These are phyloP conservation scores for Plectosphaerella plurivora DNA, from an alignment of 2,329 filamentous ascomycete genomes.

Conservation along the genomic window DNA sequence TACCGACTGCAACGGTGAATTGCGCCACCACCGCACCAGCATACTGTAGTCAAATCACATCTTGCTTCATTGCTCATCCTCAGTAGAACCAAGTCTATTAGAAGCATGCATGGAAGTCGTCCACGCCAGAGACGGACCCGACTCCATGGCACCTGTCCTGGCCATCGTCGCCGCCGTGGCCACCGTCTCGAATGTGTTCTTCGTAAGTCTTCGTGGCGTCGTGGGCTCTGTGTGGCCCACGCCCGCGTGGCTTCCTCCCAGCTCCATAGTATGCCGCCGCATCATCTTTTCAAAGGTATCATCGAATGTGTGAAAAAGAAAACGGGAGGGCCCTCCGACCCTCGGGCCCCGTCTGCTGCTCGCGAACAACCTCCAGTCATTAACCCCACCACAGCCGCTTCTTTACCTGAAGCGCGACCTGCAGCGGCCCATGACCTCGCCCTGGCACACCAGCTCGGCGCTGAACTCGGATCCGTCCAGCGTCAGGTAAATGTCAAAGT, in stretches of 20 bases:
- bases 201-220: not conserved
- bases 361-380: no score
- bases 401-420: slow-evolving; percentile 75
- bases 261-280: not conserved
- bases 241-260: not conserved
- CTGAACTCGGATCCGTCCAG: slow-evolving; percentile 98
- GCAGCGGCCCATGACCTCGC: slow-evolving; percentile 97
- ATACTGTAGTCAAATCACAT: no score
- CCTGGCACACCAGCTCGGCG: slow-evolving; percentile 96
- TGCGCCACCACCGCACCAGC: no score
- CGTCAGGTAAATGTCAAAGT: slow-evolving; percentile 81
- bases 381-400: not conserved
- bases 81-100: no score
- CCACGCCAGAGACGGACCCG: no score
- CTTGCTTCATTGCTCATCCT: no score
- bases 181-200: not conserved
- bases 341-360: no score
- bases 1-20: not conserved
- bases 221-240: not conserved
- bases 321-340: no score
- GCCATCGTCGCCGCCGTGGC: not conserved
- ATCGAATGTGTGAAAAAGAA: slow-evolving; percentile 13
- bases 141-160: not conserved
- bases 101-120: no score
- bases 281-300: slow-evolving; percentile 11